phyloP scores from a whole-genome alignment of 2,329 filamentous ascomycete genomes.

The Ceratocystis alfenasii region DNA sequence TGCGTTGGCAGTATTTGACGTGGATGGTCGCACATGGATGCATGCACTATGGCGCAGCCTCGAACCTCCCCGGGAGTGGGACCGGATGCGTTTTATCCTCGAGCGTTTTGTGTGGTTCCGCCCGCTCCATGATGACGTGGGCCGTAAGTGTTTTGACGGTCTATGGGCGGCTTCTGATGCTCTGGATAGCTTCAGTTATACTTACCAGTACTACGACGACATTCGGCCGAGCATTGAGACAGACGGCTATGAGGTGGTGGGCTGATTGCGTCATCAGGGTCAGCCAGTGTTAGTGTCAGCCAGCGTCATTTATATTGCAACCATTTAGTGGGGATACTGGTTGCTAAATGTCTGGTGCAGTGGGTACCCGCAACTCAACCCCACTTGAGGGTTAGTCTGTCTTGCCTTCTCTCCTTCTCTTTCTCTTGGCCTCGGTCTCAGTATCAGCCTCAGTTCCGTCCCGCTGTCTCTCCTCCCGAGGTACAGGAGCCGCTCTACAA shows the following conservation, averaged over 20 bases:
- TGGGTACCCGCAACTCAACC: background rate
- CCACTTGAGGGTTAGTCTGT: background rate
- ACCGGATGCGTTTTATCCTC: constrained; percentile 15
- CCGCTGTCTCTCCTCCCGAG: background rate
- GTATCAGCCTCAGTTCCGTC: background rate
- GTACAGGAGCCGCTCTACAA: background rate
- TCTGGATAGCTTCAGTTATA: background rate
- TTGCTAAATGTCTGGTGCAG: background rate
- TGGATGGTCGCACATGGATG: constrained; percentile 19
- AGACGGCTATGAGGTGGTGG: background rate
- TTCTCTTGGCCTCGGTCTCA: background rate
- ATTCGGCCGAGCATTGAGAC: constrained; percentile 6
- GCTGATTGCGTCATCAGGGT: background rate
- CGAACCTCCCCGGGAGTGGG: constrained; percentile 19
- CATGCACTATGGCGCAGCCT: constrained; percentile 18
- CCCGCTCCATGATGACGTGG: constrained; percentile 18
- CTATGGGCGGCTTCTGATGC: constrained; percentile 18
- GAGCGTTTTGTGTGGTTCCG: constrained; percentile 21
- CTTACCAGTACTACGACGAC: background rate
- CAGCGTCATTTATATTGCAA: background rate
- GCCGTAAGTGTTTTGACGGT: constrained; percentile 8
- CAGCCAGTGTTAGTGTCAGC: background rate
- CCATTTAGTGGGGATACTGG: background rate
- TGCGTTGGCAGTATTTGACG: constrained; percentile 20
- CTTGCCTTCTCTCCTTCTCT: background rate